A percentile compares a stretch with the other conserved stretches of the same genome.
Evolutionary conservation across 192 early-diverging fungal genomes (phyloP).

Genomic region (Coemansia sp.): DNA sequence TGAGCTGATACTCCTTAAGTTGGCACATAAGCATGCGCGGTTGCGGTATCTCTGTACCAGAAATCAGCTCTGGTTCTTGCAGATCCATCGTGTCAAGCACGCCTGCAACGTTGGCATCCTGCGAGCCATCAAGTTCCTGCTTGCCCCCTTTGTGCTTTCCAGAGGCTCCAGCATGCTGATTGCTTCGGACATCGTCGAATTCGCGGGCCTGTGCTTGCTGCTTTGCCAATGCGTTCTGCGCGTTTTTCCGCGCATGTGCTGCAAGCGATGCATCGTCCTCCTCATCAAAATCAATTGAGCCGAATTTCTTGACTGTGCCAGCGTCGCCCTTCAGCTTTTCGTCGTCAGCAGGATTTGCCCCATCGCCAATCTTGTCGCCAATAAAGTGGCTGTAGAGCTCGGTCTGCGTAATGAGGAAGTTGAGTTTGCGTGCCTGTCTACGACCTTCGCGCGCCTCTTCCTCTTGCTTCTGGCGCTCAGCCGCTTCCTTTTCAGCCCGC

Average conservation of each 20-base stretch:
- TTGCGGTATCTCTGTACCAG: conserved; percentile 72
- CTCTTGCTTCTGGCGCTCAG: conserved; percentile 72
- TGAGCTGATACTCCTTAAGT: conserved; percentile 79
- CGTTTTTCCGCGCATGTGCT: conserved; percentile 69
- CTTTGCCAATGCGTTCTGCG: conserved; percentile 73
- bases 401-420: conserved; percentile 90
- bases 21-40: conserved; percentile 85
- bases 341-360: conserved; percentile 6
- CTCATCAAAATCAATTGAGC: conserved; percentile 76
- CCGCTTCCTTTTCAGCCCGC: conserved; percentile 82
- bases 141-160: neutral
- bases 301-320: conserved; percentile 33
- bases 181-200: conserved; percentile 63
- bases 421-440: conserved; percentile 84
- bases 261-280: conserved; percentile 70
- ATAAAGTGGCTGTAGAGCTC: conserved; percentile 93
- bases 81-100: conserved; percentile 83
- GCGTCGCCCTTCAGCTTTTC: conserved; percentile 4
- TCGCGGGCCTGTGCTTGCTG: conserved; percentile 65
- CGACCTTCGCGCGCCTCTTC: conserved; percentile 81
- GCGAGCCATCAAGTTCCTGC: conserved; percentile 8
- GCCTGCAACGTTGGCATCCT: conserved; percentile 47
- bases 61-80: conserved; percentile 77
- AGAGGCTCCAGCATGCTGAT: conserved; percentile 6
- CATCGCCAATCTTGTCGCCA: conserved; percentile 70